A percentile compares a stretch with the other conserved stretches of the same genome.
Conservation (phyloP, 2,329 filamentous ascomycete species). For the Trichoderma endophyticum region DNA sequence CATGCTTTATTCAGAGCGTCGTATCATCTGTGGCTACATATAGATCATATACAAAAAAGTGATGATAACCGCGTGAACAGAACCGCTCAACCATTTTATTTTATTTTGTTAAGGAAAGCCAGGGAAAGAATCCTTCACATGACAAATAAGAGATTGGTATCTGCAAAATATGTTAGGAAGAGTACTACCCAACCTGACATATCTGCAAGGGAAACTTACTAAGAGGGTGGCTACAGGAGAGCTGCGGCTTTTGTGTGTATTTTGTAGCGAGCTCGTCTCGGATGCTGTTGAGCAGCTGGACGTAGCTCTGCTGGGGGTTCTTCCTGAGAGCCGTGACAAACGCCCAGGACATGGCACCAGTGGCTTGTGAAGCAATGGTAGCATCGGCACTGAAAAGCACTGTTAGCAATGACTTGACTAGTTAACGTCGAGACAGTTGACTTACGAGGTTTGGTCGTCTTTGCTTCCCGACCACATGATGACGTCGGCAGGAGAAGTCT, state of each 20-base stretch:
- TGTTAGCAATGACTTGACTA: background rate
- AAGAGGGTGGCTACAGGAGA: slow-evolving; percentile 94
- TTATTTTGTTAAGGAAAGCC: background rate
- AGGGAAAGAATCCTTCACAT: slow-evolving; percentile 44
- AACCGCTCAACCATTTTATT: background rate
- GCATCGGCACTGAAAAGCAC: slow-evolving; percentile 69
- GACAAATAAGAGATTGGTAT: slow-evolving; percentile 62
- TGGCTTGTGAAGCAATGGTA: slow-evolving; percentile 85
- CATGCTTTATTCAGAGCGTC: background rate
- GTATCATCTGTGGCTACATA: background rate
- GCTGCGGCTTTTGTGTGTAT: slow-evolving; percentile 91
- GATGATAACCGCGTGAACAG: background rate
- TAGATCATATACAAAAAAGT: slow-evolving; percentile 21
- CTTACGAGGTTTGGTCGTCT: slow-evolving; percentile 89
- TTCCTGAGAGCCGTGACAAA: slow-evolving; percentile 92
- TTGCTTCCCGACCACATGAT: slow-evolving; percentile 98
- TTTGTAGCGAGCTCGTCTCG: slow-evolving; percentile 84
- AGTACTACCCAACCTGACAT: slow-evolving; percentile 15
- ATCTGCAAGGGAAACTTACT: slow-evolving; percentile 56
- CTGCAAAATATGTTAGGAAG: slow-evolving; percentile 35
- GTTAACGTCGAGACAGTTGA: slow-evolving; percentile 28
- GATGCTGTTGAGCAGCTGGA: slow-evolving; percentile 93
- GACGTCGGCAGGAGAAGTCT: slow-evolving; percentile 92
- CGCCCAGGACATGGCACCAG: slow-evolving; percentile 97
- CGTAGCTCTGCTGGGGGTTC: slow-evolving; percentile 97